phyloP scores from a whole-genome alignment of 495 filamentous ascomycete species.

The Platismatia glauca region DNA sequence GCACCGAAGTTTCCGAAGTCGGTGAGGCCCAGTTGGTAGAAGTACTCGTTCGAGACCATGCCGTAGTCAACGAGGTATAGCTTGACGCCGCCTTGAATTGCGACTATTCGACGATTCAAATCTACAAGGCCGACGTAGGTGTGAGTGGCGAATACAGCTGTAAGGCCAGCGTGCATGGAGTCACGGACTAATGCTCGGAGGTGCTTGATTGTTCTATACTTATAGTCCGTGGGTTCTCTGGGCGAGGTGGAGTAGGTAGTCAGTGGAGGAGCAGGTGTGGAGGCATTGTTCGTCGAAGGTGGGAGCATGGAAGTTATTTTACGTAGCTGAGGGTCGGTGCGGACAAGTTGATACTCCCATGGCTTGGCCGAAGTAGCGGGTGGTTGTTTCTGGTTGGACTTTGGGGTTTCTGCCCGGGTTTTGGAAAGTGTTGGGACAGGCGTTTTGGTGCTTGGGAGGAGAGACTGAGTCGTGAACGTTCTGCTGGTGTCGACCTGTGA shows the following conservation, averaged over 20 bases:
- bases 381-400: constrained; percentile 17
- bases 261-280: constrained; percentile 21
- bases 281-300: constrained; percentile 30
- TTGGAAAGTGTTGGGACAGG: constrained; percentile 30
- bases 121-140: constrained; percentile 94
- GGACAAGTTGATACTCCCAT: constrained; percentile 82
- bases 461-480: constrained; percentile 86
- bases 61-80: constrained; percentile 94
- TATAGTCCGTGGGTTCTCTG: constrained; percentile 57
- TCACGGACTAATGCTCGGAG: constrained; percentile 75
- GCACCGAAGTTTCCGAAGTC: constrained; percentile 93
- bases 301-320: constrained; percentile 96
- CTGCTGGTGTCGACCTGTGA: constrained; percentile 88
- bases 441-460: constrained; percentile 54
- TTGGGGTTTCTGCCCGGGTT: constrained; percentile 26
- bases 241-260: constrained; percentile 58
- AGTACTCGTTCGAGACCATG: constrained; percentile 77
- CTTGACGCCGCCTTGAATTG: constrained; percentile 88
- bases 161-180: constrained; percentile 79
- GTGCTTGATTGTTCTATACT: constrained; percentile 69
- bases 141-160: constrained; percentile 79
- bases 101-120: constrained; percentile 73
- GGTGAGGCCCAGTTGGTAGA: constrained; percentile 93
- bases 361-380: constrained; percentile 49
- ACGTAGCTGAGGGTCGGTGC: constrained; percentile 80